These are phyloP conservation scores for Aspergillus amoenus DNA, from an alignment of 2,329 filamentous ascomycete species.

Conservation along the genomic window DNA sequence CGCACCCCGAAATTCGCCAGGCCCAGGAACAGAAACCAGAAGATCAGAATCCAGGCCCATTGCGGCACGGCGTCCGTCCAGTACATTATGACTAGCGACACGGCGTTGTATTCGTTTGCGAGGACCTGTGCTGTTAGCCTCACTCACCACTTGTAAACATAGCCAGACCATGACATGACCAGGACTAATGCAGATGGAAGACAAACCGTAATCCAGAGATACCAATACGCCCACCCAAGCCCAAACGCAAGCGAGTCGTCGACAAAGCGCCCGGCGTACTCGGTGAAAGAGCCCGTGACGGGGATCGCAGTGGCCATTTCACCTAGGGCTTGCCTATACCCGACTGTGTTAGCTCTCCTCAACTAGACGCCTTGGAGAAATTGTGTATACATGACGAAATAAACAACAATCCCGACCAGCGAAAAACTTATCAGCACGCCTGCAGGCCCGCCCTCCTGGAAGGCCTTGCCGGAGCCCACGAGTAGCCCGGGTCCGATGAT, in stretches of 20 bases:
- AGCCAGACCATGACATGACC: no score
- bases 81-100: constrained; percentile 66
- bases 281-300: constrained; percentile 71
- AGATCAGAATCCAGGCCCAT: constrained; percentile 67
- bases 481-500: constrained; percentile 73
- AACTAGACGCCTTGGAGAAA: no score
- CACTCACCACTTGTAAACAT: no score
- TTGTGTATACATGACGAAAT: constrained; percentile 64
- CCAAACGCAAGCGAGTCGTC: constrained; percentile 68
- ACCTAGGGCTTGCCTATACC: constrained; percentile 39
- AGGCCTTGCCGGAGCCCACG: constrained; percentile 62
- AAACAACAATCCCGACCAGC: constrained; percentile 70
- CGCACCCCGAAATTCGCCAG: constrained; percentile 70
- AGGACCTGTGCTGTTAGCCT: background rate
- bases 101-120: constrained; percentile 12
- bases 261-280: constrained; percentile 76
- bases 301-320: constrained; percentile 78
- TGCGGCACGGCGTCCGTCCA: constrained; percentile 63
- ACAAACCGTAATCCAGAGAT: constrained; percentile 66
- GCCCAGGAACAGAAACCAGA: constrained; percentile 67
- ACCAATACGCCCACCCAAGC: constrained; percentile 82
- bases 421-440: constrained; percentile 66
- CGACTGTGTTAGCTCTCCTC: no score
- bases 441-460: constrained; percentile 63
- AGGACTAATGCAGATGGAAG: constrained; percentile 34